These are phyloP conservation scores for Globisporangium cylindrosporum DNA, from an alignment of 352 stramenopile genomes.

Conservation along the genomic window DNA sequence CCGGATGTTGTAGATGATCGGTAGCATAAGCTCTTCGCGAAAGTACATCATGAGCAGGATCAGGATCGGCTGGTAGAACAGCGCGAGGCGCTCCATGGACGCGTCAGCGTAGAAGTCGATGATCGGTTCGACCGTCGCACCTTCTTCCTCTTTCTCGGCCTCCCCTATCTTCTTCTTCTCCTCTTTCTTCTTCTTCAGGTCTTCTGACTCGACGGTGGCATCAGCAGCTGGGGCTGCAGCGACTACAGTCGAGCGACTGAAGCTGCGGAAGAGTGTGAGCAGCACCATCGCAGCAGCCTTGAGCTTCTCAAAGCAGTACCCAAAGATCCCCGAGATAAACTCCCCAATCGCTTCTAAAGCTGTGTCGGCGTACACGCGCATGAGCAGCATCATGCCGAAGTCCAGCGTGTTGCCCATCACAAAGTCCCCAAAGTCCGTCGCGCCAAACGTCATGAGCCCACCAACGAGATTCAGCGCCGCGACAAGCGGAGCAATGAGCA, in stretches of 20 bases:
- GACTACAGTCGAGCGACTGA: slow-evolving; percentile 44
- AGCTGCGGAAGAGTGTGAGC: slow-evolving; percentile 46
- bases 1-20: slow-evolving; percentile 95
- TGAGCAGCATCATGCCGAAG: slow-evolving; percentile 94
- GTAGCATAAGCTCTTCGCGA: slow-evolving; percentile 90
- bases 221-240: slow-evolving; percentile 1
- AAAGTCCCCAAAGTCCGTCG: slow-evolving; percentile 96
- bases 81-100: slow-evolving; percentile 88
- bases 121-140: slow-evolving; percentile 95
- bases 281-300: slow-evolving; percentile 31
- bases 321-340: slow-evolving; percentile 42
- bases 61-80: slow-evolving; percentile 94
- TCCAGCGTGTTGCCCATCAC: slow-evolving; percentile 93
- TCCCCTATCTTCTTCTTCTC: slow-evolving; percentile 41
- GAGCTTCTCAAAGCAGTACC: slow-evolving; percentile 34
- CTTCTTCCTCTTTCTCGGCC: slow-evolving; percentile 50
- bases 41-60: slow-evolving; percentile 96
- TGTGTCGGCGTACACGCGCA: slow-evolving; percentile 89
- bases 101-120: slow-evolving; percentile 92
- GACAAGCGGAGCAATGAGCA: slow-evolving; percentile 90
- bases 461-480: slow-evolving; percentile 89
- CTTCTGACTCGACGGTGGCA: not conserved
- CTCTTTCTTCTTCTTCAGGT: slow-evolving; percentile 5
- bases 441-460: slow-evolving; percentile 93
- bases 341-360: slow-evolving; percentile 76